Base-by-base conservation (phyloP, 176 grass and related monocot genomes). In the Neostapfia colusana region DNA sequence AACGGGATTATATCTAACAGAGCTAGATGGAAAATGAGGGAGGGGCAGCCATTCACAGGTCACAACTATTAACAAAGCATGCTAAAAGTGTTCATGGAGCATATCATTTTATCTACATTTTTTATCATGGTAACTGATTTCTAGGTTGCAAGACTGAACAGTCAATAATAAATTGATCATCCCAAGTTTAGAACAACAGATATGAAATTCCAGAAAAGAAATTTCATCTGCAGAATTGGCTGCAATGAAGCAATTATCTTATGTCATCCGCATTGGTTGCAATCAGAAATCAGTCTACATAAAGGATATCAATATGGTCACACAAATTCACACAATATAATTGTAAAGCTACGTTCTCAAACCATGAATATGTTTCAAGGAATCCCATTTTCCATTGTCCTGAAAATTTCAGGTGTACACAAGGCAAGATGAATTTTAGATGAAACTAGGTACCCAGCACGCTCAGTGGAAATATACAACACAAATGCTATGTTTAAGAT, bases 371-470 rank as follows among this genome's bases (percentile, higher is more conserved):
- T 83, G 25, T 63, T 65, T 69, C 13, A n/a, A 40, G 8, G 21
- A 21, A 57, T 25, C 21, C 21, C 8, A 23, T 55, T 55, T 55
- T 55, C 20, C n/a, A 55, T 21, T 64, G 65, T 76, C 87, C 54
- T 59, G 51, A 70, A 64, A 84, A 74, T 66, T 15, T 18, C 64
- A 9, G 4, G 9, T 10, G 2, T 67, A 72, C 14, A 77, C 15
- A 20, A 16, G 20, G 34, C 8, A 16, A 79, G 64, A 45, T 64
- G 18, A 79, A 48, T 67, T 86, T 20, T 74, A 69, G 63, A 44
- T 37, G 43, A 72, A 70, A 40, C 58, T 76, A 64, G 34, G 17
- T 76, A 62, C 5, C 54, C 8, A 41, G 1, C 3, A 54, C 15
- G 40, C 25, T 1, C 2, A 59, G 54, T 16, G 38, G 31, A 78